These are phyloP conservation scores for Pezicula radicicola DNA, from an alignment of 2,329 filamentous ascomycete genomes.

Conservation along the genomic window DNA sequence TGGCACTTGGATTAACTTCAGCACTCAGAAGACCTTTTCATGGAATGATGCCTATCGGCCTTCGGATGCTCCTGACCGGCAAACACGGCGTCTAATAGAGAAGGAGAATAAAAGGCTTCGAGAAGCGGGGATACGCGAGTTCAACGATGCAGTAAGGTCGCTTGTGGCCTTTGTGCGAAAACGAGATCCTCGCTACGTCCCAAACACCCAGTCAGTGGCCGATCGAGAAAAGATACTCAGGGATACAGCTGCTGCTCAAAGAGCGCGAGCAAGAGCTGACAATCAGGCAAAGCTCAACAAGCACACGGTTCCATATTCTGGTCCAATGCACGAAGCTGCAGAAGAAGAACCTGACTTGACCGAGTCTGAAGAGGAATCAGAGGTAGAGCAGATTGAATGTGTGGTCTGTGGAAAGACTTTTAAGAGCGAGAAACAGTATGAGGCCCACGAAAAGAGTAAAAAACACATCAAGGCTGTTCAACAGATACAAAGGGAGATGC, in stretches of 20 bases:
- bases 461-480: constrained; percentile 89
- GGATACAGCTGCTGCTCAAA: constrained; percentile 78
- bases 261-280: constrained; percentile 75
- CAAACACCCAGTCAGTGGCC: constrained; percentile 72
- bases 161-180: constrained; percentile 88
- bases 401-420: constrained; percentile 76
- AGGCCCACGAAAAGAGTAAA: constrained; percentile 93
- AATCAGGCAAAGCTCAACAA: constrained; percentile 72
- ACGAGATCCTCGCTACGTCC: constrained; percentile 80
- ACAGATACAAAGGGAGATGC: constrained; percentile 78
- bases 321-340: constrained; percentile 58
- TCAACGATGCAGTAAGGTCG: constrained; percentile 87
- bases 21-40: constrained; percentile 79
- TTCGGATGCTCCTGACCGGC: constrained; percentile 83
- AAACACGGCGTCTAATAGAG: constrained; percentile 81
- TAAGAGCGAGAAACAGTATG: constrained; percentile 87
- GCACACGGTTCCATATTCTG: constrained; percentile 66
- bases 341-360: constrained; percentile 54
- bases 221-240: constrained; percentile 78
- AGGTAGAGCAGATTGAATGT: constrained; percentile 65
- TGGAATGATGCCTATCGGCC: constrained; percentile 87
- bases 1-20: constrained; percentile 73
- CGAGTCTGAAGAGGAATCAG: constrained; percentile 48
- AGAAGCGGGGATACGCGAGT: constrained; percentile 80
- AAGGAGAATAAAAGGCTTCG: constrained; percentile 87